Conservation (phyloP, 257 asterid species). For the Capsicum chinense region DNA sequence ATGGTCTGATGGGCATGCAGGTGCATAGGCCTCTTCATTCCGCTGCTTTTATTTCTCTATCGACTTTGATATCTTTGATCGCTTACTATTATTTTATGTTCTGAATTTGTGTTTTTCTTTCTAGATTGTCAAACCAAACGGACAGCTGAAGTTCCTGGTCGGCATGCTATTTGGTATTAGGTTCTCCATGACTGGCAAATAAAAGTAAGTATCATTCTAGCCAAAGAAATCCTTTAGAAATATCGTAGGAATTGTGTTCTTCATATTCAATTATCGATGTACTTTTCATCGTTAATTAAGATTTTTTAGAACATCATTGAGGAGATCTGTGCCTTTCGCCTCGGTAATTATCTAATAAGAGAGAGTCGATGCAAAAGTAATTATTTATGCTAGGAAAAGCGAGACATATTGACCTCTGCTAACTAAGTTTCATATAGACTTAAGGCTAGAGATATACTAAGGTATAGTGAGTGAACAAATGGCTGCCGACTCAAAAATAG, state of each 20-base stretch:
- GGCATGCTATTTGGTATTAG: slow-evolving; percentile 68
- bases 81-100: neutral
- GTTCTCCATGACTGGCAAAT: slow-evolving; percentile 90
- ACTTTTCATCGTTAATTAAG: too few relatives aligned
- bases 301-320: too few relatives aligned
- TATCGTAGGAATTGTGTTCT: neutral
- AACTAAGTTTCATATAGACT: neutral
- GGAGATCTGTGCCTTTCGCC: neutral
- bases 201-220: slow-evolving; percentile 53
- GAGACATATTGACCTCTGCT: neutral
- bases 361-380: neutral
- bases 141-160: slow-evolving; percentile 73
- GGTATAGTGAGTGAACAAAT: neutral
- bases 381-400: neutral
- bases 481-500: too few relatives aligned
- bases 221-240: neutral
- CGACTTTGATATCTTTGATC: too few relatives aligned
- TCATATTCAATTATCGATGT: neutral
- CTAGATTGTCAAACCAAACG: slow-evolving; percentile 71
- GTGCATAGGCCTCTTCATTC: slow-evolving; percentile 37
- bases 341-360: neutral
- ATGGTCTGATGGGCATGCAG: slow-evolving; percentile 94
- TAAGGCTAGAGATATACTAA: neutral
- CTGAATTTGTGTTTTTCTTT: neutral
- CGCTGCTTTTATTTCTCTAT: neutral